Evolutionary conservation across 345 rosid genomes (phyloP).

Genomic region (Camelina hispida): DNA sequence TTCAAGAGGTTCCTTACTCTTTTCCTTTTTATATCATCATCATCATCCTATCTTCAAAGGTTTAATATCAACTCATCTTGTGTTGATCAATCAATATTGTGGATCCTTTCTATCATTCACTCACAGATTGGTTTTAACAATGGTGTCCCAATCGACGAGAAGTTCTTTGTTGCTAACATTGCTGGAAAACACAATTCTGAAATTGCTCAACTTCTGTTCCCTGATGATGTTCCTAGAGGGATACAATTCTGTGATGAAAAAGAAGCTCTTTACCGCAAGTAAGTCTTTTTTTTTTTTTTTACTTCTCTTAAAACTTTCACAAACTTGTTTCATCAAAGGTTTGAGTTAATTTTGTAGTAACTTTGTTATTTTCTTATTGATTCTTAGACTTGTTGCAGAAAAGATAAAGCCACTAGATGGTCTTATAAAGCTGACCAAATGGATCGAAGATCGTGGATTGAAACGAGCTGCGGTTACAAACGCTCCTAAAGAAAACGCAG

Average conservation of each 20-base stretch:
- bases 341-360: constrained; percentile 21
- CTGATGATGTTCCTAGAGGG: constrained; percentile 69
- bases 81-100: neutral
- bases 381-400: constrained; percentile 68
- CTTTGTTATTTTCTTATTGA: neutral
- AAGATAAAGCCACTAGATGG: constrained; percentile 71
- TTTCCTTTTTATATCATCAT: too few species aligned
- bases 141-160: constrained; percentile 86
- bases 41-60: neutral
- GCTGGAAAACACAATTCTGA: constrained; percentile 87
- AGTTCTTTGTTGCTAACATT: constrained; percentile 66
- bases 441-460: constrained; percentile 85
- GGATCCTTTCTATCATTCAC: constrained; percentile 29
- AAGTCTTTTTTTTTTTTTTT: neutral
- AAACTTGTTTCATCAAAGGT: neutral
- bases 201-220: constrained; percentile 69
- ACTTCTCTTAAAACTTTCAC: neutral
- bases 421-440: constrained; percentile 67
- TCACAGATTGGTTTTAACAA: constrained; percentile 82
- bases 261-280: constrained; percentile 86
- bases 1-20: constrained; percentile 64
- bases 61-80: too few species aligned
- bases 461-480: constrained; percentile 96
- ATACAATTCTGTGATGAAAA: constrained; percentile 68
- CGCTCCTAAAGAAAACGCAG: constrained; percentile 90